Evolutionary conservation across 2,329 filamentous ascomycete genomes (phyloP).

Genomic region (Fusarium nodosum): DNA sequence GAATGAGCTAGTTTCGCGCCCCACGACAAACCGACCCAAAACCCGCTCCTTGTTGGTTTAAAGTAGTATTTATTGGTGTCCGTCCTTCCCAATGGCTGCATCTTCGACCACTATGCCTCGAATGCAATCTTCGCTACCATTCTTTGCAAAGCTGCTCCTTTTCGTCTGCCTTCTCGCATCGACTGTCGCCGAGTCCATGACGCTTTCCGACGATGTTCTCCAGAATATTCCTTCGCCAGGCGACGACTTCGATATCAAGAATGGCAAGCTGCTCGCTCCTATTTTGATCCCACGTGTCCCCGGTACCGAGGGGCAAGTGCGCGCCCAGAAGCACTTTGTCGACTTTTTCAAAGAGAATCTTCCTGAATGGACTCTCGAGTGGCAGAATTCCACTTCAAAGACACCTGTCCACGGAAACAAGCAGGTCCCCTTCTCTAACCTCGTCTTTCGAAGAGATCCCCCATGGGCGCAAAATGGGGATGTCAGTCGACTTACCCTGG

Average conservation of each 20-base stretch:
- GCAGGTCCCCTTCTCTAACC: conserved; percentile 85
- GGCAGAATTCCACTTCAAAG: conserved; percentile 90
- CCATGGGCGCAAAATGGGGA: conserved; percentile 83
- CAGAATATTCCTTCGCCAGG: conserved; percentile 78
- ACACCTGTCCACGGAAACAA: conserved; percentile 81
- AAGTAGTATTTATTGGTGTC: conserved; percentile 39
- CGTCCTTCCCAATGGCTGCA: conserved; percentile 32
- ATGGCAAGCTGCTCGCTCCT: conserved; percentile 82
- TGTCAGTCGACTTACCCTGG: conserved; percentile 84
- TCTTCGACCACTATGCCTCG: conserved; percentile 40
- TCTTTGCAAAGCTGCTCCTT: conserved; percentile 40
- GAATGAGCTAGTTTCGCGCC: conserved; percentile 44
- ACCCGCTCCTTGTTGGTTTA: conserved; percentile 38
- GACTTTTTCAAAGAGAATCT: conserved; percentile 82
- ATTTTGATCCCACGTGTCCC: conserved; percentile 91
- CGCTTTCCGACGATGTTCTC: conserved; percentile 81
- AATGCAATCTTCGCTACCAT: conserved; percentile 33
- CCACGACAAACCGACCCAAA: conserved; percentile 40
- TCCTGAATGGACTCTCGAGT: conserved; percentile 82
- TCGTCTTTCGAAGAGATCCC: conserved; percentile 89
- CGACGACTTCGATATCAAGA: conserved; percentile 82
- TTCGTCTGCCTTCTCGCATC: conserved; percentile 39
- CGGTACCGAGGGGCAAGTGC: conserved; percentile 80
- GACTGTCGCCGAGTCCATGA: conserved; percentile 58
- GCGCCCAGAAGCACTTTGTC: conserved; percentile 84